A percentile compares a stretch with the other conserved stretches of the same genome.
phyloP scores from a whole-genome alignment of 169 alveolate genomes.

The Cryptosporidium canis region DNA sequence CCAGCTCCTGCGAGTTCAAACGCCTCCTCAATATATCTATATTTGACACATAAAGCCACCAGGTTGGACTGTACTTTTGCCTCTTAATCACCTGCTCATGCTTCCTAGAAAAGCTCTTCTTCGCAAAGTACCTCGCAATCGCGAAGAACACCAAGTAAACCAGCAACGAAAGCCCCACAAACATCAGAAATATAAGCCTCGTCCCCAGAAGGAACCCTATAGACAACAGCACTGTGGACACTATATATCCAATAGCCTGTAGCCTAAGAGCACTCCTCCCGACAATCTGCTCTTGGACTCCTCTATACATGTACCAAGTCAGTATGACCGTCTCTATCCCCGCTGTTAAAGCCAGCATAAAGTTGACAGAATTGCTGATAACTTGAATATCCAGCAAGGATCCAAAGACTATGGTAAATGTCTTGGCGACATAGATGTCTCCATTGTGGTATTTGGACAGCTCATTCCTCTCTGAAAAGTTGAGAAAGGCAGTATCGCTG shows the following conservation, averaged over 20 bases:
- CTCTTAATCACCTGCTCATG: conserved; percentile 39
- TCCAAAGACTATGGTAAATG: conserved; percentile 12
- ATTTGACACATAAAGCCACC: conserved; percentile 62
- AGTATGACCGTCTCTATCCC: conserved; percentile 22
- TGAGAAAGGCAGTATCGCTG: not conserved
- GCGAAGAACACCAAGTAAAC: not conserved
- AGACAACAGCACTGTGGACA: conserved; percentile 21
- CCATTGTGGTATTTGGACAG: not conserved
- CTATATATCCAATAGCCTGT: conserved; percentile 10
- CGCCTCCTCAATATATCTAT: conserved; percentile 40
- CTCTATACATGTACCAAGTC: conserved; percentile 46
- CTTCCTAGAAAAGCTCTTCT: not conserved
- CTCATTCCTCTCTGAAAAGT: not conserved
- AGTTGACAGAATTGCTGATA: conserved; percentile 41
- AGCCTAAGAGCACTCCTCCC: conserved; percentile 20
- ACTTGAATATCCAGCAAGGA: conserved; percentile 35
- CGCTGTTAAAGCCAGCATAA: conserved; percentile 37
- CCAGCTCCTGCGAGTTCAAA: conserved; percentile 29
- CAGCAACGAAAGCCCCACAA: not conserved
- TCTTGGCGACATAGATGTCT: conserved; percentile 12
- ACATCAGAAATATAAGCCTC: not conserved
- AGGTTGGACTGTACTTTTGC: conserved; percentile 42
- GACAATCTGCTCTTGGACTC: conserved; percentile 6
- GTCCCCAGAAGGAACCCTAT: conserved; percentile 50
- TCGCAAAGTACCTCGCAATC: conserved; percentile 11